Evolutionary conservation across 495 filamentous ascomycete species (phyloP).

Genomic region (Aspergillus leporis): DNA sequence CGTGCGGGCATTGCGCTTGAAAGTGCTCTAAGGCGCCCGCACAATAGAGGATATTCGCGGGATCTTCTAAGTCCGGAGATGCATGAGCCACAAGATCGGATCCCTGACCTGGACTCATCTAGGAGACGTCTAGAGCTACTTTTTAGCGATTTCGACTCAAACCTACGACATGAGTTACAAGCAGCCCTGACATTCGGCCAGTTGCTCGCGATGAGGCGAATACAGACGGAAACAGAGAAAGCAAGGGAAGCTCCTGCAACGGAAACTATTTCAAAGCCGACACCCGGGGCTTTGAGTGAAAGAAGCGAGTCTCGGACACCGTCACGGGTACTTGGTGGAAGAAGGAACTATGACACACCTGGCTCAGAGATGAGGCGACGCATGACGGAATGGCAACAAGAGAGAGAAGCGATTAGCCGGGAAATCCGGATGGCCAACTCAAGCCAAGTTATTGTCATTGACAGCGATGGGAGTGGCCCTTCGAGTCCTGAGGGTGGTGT

Average conservation of each 20-base stretch:
- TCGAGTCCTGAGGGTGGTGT: conserved; percentile 7
- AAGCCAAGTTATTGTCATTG: conserved; percentile 51
- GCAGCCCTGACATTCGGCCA: conserved; percentile 52
- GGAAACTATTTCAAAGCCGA: conserved; percentile 11
- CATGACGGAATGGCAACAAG: conserved; percentile 50
- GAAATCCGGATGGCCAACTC: conserved; percentile 49
- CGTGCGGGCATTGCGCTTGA: conserved; percentile 50
- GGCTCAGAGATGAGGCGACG: conserved; percentile 27
- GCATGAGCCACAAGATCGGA: conserved; percentile 7
- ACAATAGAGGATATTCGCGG: conserved; percentile 16
- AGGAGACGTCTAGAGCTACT: conserved; percentile 40
- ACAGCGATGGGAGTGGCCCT: conserved; percentile 41
- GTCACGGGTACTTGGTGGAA: conserved; percentile 13
- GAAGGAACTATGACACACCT: conserved; percentile 12
- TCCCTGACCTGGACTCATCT: conserved; percentile 20
- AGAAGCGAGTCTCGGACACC: conserved; percentile 12
- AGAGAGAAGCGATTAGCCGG: conserved; percentile 51
- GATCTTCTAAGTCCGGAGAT: neutral
- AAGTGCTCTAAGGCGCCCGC: conserved; percentile 38
- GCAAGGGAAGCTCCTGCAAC: conserved; percentile 10
- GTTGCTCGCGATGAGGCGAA: conserved; percentile 41
- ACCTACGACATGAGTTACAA: conserved; percentile 44
- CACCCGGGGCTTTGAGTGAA: neutral
- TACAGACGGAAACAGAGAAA: conserved; percentile 19
- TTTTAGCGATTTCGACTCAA: conserved; percentile 47